phyloP scores from a whole-genome alignment of 192 early-diverging fungal species.

The Backusella mclennaniae region DNA sequence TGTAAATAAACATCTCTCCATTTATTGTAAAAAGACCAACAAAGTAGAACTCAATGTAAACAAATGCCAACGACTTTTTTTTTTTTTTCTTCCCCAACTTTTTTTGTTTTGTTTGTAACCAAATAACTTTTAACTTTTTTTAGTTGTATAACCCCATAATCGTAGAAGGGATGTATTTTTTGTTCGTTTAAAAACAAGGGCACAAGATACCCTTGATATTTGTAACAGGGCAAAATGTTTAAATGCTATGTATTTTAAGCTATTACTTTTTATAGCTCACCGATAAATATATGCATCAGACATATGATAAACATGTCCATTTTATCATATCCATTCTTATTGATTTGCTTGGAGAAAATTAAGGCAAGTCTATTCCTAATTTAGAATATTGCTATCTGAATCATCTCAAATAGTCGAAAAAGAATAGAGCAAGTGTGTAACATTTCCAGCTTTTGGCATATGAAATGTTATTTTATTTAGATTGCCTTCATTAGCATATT shows the following conservation, averaged over 20 bases:
- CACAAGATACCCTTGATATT: constrained; percentile 1
- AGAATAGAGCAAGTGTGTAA: not conserved
- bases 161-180: not conserved
- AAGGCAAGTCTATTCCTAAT: not conserved
- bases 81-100: not conserved
- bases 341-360: not conserved
- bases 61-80: not conserved
- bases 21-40: not conserved
- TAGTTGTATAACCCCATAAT: constrained; percentile 1
- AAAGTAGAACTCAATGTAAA: not conserved
- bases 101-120: not conserved
- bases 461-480: not conserved
- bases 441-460: not conserved
- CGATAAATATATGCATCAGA: not conserved
- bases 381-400: not conserved
- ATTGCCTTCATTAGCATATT: not conserved
- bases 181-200: not conserved
- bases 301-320: not conserved
- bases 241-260: not conserved
- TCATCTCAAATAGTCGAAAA: not conserved
- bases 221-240: not conserved
- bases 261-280: not conserved
- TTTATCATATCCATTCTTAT: not conserved
- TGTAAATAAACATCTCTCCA: not conserved
- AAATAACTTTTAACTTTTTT: not conserved